Conservation (phyloP, 805 yeast species). For the Sporopachydermia lactativora region DNA sequence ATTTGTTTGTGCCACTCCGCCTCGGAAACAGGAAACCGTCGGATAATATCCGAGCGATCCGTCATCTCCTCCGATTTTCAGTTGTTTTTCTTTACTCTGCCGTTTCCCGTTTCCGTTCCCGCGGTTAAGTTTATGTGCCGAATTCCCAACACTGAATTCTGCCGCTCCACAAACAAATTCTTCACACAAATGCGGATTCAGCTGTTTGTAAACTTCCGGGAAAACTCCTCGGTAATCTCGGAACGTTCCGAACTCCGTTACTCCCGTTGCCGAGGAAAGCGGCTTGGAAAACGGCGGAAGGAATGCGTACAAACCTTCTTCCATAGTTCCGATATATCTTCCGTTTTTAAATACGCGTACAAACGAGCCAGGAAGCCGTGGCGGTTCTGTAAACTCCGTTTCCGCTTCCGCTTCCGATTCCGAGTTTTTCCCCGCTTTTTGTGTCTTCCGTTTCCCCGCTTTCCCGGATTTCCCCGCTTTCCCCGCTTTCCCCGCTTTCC, state of each 20-base stretch:
- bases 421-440: too few relatives aligned
- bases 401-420: slow-evolving; percentile 15
- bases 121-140: neutral
- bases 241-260: slow-evolving; percentile 10
- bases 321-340: slow-evolving; percentile 43
- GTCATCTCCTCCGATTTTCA: slow-evolving; percentile 47
- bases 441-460: too few relatives aligned
- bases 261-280: slow-evolving; percentile 9
- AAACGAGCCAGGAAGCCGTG: slow-evolving; percentile 30
- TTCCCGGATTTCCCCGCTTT: too few relatives aligned
- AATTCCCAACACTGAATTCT: neutral
- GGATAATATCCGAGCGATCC: slow-evolving; percentile 88
- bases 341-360: slow-evolving; percentile 75
- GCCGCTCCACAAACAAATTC: neutral
- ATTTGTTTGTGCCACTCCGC: slow-evolving; percentile 61
- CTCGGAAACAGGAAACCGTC: slow-evolving; percentile 66
- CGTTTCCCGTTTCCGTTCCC: slow-evolving; percentile 7
- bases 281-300: slow-evolving; percentile 58
- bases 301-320: slow-evolving; percentile 56
- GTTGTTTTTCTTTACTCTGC: slow-evolving; percentile 17
- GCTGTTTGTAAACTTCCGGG: neutral
- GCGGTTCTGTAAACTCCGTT: slow-evolving; percentile 14
- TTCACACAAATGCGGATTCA: neutral
- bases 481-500: too few relatives aligned
- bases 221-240: slow-evolving; percentile 1